Base-by-base conservation (phyloP, 306 rosid species). In the Rosa lucieae region DNA sequence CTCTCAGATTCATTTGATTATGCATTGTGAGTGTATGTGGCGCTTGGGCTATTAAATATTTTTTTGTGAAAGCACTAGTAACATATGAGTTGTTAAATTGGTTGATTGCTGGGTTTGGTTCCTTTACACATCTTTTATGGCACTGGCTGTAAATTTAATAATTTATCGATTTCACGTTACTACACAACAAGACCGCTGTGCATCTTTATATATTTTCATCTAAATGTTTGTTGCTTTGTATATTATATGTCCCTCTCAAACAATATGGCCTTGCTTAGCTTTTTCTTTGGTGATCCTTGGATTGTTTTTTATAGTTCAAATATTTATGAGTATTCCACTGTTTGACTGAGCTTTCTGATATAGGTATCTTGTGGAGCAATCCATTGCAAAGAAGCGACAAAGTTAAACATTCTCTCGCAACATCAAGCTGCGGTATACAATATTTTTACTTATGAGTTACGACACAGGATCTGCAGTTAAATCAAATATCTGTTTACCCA, bases 291-390 rank as follows among this genome's bases (percentile, higher is more conserved):
- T 20, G 44, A 1, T 23, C 43, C 26, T 44, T n/a, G 43, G 29
- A 42, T 15, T 59, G 43, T 9, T 12, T 13, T n/a, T 14, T 29
- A 44, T 23, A 56, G 26, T 59, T 59, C 11, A 49, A 26, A 32
- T 2, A n/a, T 20, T 49, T 49, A 14, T 47, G 61, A 35, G 4
- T 49, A 37, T 37, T 9, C 49, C 6, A 12, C 11, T 46, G 51
- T 35, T 8, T 47, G 26, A 52, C 58, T 11, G 23, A 20, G 74
- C 37, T 48, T 73, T 63, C 39, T 68, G 65, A 39, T 73, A 11
- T 39, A 85, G 88, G 88, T 85, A 81, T 43, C 85, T 85, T 52
- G 73, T 72, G 58, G 81, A 81, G 88, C 82, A 81, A 63, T 74
- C 85, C 5, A 13, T 70, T 42, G 71, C 77, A 29, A 78, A 78